phyloP scores from a whole-genome alignment of 805 yeast species.

The Lachancea nothofagi region DNA sequence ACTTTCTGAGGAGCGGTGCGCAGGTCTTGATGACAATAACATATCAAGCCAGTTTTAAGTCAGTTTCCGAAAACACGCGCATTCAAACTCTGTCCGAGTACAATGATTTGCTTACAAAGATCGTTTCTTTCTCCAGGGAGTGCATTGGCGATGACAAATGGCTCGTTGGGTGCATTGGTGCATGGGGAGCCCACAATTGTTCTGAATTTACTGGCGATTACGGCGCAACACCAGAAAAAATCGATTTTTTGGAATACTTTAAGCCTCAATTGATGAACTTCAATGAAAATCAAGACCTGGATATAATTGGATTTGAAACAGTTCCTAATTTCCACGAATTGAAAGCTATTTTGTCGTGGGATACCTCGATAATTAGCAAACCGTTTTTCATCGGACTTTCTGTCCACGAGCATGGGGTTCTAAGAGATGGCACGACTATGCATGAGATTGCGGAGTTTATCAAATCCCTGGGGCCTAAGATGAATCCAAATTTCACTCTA shows the following conservation, averaged over 20 bases:
- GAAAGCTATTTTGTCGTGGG: conserved; percentile 39
- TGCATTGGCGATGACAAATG: conserved; percentile 23
- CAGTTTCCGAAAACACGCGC: conserved; percentile 33
- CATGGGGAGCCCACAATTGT: conserved; percentile 66
- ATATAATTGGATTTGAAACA: conserved; percentile 64
- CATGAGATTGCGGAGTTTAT: conserved; percentile 28
- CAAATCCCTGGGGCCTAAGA: conserved; percentile 16
- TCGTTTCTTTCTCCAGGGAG: conserved; percentile 20
- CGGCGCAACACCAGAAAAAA: conserved; percentile 25
- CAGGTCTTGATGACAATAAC: conserved; percentile 51
- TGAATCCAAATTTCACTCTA: conserved; percentile 36
- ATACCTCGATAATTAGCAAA: conserved; percentile 34
- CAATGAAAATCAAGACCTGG: conserved; percentile 45
- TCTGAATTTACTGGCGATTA: conserved; percentile 73
- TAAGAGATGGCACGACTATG: conserved; percentile 50
- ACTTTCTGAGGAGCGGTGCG: conserved; percentile 50
- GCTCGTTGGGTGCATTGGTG: conserved; percentile 59
- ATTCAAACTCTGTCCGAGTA: conserved; percentile 21
- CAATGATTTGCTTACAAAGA: conserved; percentile 18
- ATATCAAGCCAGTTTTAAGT: conserved; percentile 49
- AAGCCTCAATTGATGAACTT: conserved; percentile 40
- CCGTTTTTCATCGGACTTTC: conserved; percentile 45
- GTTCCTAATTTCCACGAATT: conserved; percentile 59
- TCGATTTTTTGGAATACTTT: conserved; percentile 31
- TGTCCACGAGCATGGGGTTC: conserved; percentile 32